Percentiles rank a stretch among this genome's conserved stretches.
Evolutionary conservation across 176 grass and related monocot species (phyloP).

Genomic region (bread wheat (Triticum aestivum)): IWGSC_CS_RefSeq_v2.1 NC_057806.1:546179169-546179668

Average conservation of each 20-base stretch:
- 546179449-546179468: conserved; percentile 59
- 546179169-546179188: conserved; percentile 69
- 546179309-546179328: conserved; percentile 84
- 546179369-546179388: conserved; percentile 66
- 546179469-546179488: conserved; percentile 71
- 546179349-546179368: conserved; percentile 69
- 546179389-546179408: conserved; percentile 67
- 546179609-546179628: conserved; percentile 74
- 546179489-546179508: conserved; percentile 82
- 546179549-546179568: conserved; percentile 66
- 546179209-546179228: conserved; percentile 76
- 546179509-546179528: conserved; percentile 49
- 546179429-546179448: conserved; percentile 71
- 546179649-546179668: conserved; percentile 46
- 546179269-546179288: conserved; percentile 81
- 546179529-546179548: conserved; percentile 49
- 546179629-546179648: conserved; percentile 41
- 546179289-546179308: conserved; percentile 85
- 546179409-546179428: conserved; percentile 74
- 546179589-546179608: conserved; percentile 57
- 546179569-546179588: conserved; percentile 55
- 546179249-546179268: conserved; percentile 86
- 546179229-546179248: conserved; percentile 65
- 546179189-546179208: conserved; percentile 76
- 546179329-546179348: conserved; percentile 78